phyloP scores from a whole-genome alignment of 768 basidiomycete genomes.

The Atractiella rhizophila region DNA sequence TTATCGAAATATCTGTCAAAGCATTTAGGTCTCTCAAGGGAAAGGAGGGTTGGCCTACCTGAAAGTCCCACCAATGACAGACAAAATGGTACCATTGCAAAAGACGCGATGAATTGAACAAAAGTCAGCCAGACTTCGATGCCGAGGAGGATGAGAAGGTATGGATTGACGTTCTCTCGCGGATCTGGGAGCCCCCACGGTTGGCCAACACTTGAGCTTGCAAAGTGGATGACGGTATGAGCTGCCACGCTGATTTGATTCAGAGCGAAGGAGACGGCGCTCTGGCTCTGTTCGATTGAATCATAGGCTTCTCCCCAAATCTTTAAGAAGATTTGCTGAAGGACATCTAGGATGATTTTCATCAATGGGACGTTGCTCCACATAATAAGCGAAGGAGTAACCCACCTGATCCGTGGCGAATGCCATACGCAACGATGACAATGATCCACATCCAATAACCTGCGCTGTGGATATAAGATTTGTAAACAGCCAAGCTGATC shows the following conservation, averaged over 20 bases:
- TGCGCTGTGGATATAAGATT: constrained; percentile 7
- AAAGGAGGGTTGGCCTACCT: too few species aligned
- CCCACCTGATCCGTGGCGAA: constrained; percentile 1
- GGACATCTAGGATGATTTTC: not conserved
- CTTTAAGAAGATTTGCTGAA: constrained; percentile 6
- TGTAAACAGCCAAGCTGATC: constrained; percentile 10
- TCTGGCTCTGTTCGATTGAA: not conserved
- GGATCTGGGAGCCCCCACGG: constrained; percentile 3
- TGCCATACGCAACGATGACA: not conserved
- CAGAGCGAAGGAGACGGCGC: not conserved
- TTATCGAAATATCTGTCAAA: constrained; percentile 5
- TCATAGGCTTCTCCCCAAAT: constrained; percentile 14
- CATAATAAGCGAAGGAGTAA: constrained; percentile 2
- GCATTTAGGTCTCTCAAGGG: too few species aligned
- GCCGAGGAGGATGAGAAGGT: constrained; percentile 1
- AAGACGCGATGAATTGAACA: constrained; percentile 3
- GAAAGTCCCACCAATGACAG: too few species aligned
- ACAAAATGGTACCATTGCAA: not conserved
- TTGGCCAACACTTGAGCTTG: too few species aligned
- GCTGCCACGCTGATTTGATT: too few species aligned
- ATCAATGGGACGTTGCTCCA: too few species aligned
- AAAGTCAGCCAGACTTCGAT: not conserved
- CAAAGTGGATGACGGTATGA: too few species aligned
- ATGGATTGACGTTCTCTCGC: constrained; percentile 6
- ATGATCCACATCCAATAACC: constrained; percentile 7